Evolutionary conservation across 768 basidiomycete species (phyloP), one percentile per base, ranked within the genome.

Genomic region (Gelatoporia subvermispora): DNA sequence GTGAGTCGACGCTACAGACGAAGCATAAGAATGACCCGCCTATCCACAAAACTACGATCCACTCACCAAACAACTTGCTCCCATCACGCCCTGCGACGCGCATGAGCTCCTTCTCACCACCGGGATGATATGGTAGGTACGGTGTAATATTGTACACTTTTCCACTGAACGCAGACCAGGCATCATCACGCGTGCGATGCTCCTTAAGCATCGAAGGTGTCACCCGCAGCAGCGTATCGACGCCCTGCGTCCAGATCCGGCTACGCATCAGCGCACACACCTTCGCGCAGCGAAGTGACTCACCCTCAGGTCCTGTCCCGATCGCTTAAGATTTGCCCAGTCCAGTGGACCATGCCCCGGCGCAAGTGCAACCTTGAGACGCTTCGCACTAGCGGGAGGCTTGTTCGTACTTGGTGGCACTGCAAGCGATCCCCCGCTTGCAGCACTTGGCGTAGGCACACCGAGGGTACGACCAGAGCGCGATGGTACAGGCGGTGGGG

Each of bases 81-180:
- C 95, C 96, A 60, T 99, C 96, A 48, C 93, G 75, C 1, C 96
- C 96, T 8, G 94, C 96, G 18, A 88, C 88, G 17, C 95, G 79
- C 91, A 99, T 88, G 38, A 99, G 72, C 63, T 98, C 92, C 55
- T 83, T 85, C 71, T 87, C 93, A 13, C 95, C 95, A 5, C 95
- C 95, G 1, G 95, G 95, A 66, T 98, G 95, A 59, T 84, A 99
- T 2, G 84, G 71, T 5, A 96, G 68, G 67, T 96, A 99, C 0
- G 88, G 80, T 2, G 93, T 93, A 43, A 99, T 89, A 62, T 97
- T 97, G 70, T 99, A 99, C 16, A 99, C 93, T 63, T 89, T 93
- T 47, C 92, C 93, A 57, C 85, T 81, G 70, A 97, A 83, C 0
- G 82, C 85, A 13, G 92, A 78, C 96, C 96, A 99, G 0, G 92